Evolutionary conservation across 1,139 yeast genomes (phyloP).

Genomic region (Candida pseudoviswanathii): DNA sequence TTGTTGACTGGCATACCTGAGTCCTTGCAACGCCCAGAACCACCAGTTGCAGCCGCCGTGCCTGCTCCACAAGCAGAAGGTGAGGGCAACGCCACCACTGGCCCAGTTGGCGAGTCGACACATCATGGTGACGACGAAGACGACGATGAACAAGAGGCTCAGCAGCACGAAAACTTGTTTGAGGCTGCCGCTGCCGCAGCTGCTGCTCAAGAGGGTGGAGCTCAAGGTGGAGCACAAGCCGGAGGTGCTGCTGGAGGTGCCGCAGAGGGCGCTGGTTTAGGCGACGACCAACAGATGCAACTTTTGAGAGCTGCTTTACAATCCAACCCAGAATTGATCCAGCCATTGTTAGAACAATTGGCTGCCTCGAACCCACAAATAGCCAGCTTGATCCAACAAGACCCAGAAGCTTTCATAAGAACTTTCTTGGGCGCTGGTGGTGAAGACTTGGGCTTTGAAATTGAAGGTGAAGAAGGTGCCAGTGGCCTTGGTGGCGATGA

Average conservation of each 20-base stretch:
- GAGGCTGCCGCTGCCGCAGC: slow-evolving; percentile 63
- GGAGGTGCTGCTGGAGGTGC: slow-evolving; percentile 22
- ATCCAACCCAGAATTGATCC: slow-evolving; percentile 87
- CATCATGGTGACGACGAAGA: slow-evolving; percentile 15
- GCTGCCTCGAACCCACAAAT: slow-evolving; percentile 85
- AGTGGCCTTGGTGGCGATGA: slow-evolving; percentile 34
- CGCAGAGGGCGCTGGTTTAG: slow-evolving; percentile 23
- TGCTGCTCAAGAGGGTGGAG: slow-evolving; percentile 23
- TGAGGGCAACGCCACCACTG: slow-evolving; percentile 19
- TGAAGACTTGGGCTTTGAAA: slow-evolving; percentile 47
- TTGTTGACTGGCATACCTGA: slow-evolving; percentile 90
- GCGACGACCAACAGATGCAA: slow-evolving; percentile 57
- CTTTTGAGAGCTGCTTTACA: slow-evolving; percentile 78
- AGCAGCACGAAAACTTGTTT: slow-evolving; percentile 55
- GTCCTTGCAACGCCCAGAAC: slow-evolving; percentile 39
- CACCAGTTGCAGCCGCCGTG: slow-evolving; percentile 28
- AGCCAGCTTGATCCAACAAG: slow-evolving; percentile 77
- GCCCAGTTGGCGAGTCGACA: slow-evolving; percentile 9
- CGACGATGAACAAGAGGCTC: slow-evolving; percentile 26
- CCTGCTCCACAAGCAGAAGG: slow-evolving; percentile 25
- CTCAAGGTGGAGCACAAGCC: slow-evolving; percentile 24
- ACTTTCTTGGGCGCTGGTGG: slow-evolving; percentile 65
- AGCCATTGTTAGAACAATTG: slow-evolving; percentile 79
- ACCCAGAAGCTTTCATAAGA: slow-evolving; percentile 84
- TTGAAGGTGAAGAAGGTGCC: slow-evolving; percentile 35